Base-by-base conservation (phyloP, 208 protist genomes). In the Herpetomonas muscarum region DNA sequence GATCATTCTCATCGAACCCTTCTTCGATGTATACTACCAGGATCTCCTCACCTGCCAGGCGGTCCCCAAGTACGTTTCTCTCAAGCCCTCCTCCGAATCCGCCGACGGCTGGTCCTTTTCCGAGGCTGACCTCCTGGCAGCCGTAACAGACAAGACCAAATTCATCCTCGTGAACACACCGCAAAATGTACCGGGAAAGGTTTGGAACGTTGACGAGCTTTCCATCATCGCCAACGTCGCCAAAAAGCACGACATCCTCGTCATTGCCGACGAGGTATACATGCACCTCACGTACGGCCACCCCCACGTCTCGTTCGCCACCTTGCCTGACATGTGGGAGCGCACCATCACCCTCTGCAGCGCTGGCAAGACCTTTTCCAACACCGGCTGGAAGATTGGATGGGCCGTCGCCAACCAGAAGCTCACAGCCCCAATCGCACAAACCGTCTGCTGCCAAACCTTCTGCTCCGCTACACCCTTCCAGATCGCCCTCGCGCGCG, bases 321-420 rank as follows among this genome's bases (percentile, higher is more conserved):
- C 68, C 9, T 49, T 95, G 19, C 78, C 84, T 0, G 90, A 75
- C 31, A 97, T 96, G 88, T 94, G 61, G 54, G 88, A 97, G 28
- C 78, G 93, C 47, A 97, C 91, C 9, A 66, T 98, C 24, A 94
- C 81, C 0, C 67, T 98, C 10, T 88, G 93, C 70, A 87, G 76
- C 39, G 79, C 85, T 2, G 92, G 93, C 1, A 98, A 98, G 64
- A 97, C 90, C 12, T 97, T 98, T 58, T 86, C 74, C 0, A 90
- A 84, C 36, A 97, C 96, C 0, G 96, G 96, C 1, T 97, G 89
- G 89, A 97, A 97, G 53, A 60, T 97, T 45, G 92, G 93, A 4
- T 96, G 89, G 88, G 72, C 71, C 31, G 76, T 97, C 22, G 79
- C 70, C 28, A 62, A 64, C 28, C 48, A 67, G 30, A 22, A 58